Base-by-base conservation (phyloP, 495 filamentous ascomycete genomes). In the Acidiella bohemica region DNA sequence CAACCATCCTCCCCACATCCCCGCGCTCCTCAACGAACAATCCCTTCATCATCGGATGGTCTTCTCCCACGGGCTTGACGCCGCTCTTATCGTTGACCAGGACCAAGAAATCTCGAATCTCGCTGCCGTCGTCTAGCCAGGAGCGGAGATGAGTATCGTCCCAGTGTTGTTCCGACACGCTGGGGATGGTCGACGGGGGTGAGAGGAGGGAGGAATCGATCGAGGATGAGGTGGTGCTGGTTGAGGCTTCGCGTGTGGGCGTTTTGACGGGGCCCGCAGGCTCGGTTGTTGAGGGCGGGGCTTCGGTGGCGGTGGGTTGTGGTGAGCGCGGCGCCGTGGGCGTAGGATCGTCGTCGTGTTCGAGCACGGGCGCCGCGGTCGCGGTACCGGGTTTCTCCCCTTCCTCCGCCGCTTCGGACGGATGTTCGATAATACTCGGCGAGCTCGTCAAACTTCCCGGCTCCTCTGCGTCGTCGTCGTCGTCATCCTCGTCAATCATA, bases 31-130 rank as follows among this genome's bases (percentile, higher is more conserved):
- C 84, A 39, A 73, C 77, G 66, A 87, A 95, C 23, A 96, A 58
- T 18, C 72, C 73, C 3, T 73, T 73, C 19, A 83, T 84, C 19
- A 93, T 68, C 0, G 88, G 86, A 64, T 96, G 85, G 32, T 93
- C 82, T 22, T 73, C 70, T 0, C 76, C 72, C 9, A 79, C 78
- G 22, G 83, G 81, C 36, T 73, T 70, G 23, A 86, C 74, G 5
- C 81, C 80, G 17, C 73, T 80, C 60, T 83, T 90, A 59, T 95
- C 86, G 54, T 93, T 82, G 20, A 97, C 84, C 32, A 97, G 79
- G 7, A 87, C 69, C 38, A 95, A 72, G 55, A 96, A 67, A 55
- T 97, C 90, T 30, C 82, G 74, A 49, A 97, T 81, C 44, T 94
- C 86, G n/a, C 72, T 78, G 30, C 81, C 80, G 51, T 90, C 85